These are phyloP conservation scores for Fusarium nisikadoi DNA, from an alignment of 2,329 filamentous ascomycete genomes.

Conservation along the genomic window DNA sequence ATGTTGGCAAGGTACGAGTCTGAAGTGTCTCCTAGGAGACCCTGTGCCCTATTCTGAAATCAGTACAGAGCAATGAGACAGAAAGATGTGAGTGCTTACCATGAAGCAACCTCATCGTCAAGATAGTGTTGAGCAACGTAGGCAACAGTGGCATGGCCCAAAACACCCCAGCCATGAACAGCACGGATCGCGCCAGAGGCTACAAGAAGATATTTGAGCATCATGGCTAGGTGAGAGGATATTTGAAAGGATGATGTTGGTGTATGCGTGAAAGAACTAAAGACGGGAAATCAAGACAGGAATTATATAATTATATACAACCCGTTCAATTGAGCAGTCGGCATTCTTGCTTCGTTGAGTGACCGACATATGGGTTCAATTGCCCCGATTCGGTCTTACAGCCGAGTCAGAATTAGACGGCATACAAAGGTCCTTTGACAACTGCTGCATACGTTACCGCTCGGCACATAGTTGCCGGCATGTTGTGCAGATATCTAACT, in stretches of 20 bases:
- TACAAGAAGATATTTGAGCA: neutral
- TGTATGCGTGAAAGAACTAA: neutral
- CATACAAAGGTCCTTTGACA: neutral
- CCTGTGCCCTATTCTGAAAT: neutral
- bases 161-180: slow-evolving; percentile 1
- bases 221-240: neutral
- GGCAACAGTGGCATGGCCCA: slow-evolving; percentile 1
- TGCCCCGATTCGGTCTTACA: neutral
- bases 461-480: slow-evolving; percentile 6
- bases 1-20: slow-evolving; percentile 6
- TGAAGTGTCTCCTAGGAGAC: neutral
- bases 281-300: too few species aligned
- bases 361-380: neutral
- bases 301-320: too few species aligned
- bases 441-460: neutral
- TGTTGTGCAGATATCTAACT: neutral
- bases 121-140: slow-evolving; percentile 7
- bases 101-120: neutral
- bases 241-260: rapidly evolving
- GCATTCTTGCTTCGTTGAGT: neutral
- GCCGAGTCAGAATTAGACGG: neutral
- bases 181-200: neutral
- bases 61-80: neutral
- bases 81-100: rapidly evolving
- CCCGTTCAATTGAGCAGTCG: neutral